Percentiles rank a stretch among this genome's conserved stretches.
phyloP scores from a whole-genome alignment of 2,329 filamentous ascomycete species.

The Alternaria triticina region DNA sequence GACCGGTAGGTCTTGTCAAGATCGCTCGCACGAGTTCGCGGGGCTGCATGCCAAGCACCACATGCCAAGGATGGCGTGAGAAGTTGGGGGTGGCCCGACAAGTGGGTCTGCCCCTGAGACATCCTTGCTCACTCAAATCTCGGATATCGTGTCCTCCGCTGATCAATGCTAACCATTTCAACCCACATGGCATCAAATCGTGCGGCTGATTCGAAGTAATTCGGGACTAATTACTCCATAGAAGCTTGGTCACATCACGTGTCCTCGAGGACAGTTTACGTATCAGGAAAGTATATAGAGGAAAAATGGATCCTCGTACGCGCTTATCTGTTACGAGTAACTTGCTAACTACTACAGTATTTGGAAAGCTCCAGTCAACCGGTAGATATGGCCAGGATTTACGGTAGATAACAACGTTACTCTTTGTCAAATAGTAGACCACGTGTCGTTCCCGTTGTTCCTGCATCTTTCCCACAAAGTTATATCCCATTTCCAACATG shows the following conservation, averaged over 20 bases:
- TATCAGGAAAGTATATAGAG: neutral
- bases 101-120: neutral
- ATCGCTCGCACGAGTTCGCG: neutral
- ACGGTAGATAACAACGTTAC: neutral
- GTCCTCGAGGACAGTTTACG: neutral
- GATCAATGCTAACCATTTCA: neutral
- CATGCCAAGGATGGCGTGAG: neutral
- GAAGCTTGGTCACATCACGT: neutral
- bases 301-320: neutral
- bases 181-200: neutral
- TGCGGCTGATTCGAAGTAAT: neutral
- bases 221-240: neutral
- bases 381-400: neutral
- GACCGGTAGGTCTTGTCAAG: neutral
- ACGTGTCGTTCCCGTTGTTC: neutral
- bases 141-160: neutral
- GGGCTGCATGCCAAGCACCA: neutral
- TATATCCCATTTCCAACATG: conserved; percentile 1
- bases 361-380: neutral
- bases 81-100: neutral
- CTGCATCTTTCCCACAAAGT: conserved; percentile 5
- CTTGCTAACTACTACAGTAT: neutral
- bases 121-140: neutral
- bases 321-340: neutral
- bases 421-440: neutral